A percentile compares a stretch with the other conserved stretches of the same genome.
These are phyloP conservation scores for Cairneyella variabilis DNA, from an alignment of 495 filamentous ascomycete species.

Conservation along the genomic window DNA sequence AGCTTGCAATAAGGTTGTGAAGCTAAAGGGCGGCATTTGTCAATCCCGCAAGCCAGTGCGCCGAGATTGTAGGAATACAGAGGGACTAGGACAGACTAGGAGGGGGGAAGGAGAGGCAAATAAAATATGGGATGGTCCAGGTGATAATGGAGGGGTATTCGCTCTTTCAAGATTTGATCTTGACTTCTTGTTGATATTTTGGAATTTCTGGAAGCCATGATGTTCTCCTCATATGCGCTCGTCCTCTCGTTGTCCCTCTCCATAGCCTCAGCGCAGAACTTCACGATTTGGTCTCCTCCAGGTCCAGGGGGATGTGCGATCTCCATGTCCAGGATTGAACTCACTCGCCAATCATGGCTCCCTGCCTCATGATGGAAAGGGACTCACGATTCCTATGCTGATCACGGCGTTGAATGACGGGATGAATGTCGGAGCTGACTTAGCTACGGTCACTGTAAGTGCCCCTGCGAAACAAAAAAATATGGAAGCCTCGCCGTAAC, in stretches of 20 bases:
- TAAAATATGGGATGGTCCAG: no score
- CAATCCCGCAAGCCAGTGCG: no score
- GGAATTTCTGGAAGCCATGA: not conserved
- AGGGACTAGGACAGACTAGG: no score
- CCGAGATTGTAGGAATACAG: no score
- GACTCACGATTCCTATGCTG: constrained; percentile 26
- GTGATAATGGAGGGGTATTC: no score
- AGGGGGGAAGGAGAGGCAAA: no score
- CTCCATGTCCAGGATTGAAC: constrained; percentile 48
- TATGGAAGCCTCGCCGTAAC: no score
- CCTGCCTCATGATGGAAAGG: constrained; percentile 47
- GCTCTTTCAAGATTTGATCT: not conserved
- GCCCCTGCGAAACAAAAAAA: no score
- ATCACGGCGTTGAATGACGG: constrained; percentile 23
- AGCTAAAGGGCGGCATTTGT: no score
- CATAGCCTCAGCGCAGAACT: constrained; percentile 4
- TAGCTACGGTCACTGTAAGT: constrained; percentile 4
- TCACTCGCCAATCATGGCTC: constrained; percentile 50
- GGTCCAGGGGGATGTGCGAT: constrained; percentile 19
- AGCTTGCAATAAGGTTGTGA: no score
- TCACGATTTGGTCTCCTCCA: constrained; percentile 5
- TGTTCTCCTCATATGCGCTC: not conserved
- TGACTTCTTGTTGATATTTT: not conserved
- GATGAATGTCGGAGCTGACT: constrained; percentile 22
- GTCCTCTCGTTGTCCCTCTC: not conserved